Evolutionary conservation across 2,329 filamentous ascomycete species (phyloP).

Genomic region (Achaetomium macrosporum): DNA sequence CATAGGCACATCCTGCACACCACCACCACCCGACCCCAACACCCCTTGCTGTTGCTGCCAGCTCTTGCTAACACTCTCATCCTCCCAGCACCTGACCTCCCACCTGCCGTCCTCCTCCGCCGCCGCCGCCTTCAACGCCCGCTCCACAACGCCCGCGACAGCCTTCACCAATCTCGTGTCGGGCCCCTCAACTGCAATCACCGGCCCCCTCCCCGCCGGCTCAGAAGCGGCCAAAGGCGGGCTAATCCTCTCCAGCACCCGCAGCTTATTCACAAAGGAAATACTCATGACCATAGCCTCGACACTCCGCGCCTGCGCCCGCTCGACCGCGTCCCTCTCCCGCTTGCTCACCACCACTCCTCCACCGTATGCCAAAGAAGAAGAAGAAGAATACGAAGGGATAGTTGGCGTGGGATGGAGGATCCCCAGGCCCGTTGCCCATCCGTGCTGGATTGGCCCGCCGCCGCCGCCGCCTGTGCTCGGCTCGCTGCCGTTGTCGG

Average conservation of each 20-base stretch:
- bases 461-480: background rate
- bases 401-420: constrained; percentile 1
- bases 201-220: constrained; percentile 55
- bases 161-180: constrained; percentile 45
- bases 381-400: background rate
- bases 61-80: background rate
- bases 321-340: background rate
- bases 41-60: background rate
- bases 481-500: background rate
- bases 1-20: constrained; percentile 6
- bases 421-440: background rate
- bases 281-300: constrained; percentile 72
- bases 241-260: constrained; percentile 68
- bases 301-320: constrained; percentile 37
- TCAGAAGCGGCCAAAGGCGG: constrained; percentile 50
- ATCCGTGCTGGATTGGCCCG: background rate
- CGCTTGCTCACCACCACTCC: background rate
- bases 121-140: constrained; percentile 44
- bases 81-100: constrained; percentile 14
- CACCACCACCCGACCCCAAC: background rate
- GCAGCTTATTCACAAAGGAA: constrained; percentile 68
- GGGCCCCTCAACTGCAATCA: constrained; percentile 79
- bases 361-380: background rate
- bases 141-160: constrained; percentile 60
- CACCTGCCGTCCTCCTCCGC: constrained; percentile 3